A percentile compares a stretch with the other conserved stretches of the same genome.
Conservation (phyloP, 495 filamentous ascomycete species). For the Staphylotrichum tortipilum region DNA sequence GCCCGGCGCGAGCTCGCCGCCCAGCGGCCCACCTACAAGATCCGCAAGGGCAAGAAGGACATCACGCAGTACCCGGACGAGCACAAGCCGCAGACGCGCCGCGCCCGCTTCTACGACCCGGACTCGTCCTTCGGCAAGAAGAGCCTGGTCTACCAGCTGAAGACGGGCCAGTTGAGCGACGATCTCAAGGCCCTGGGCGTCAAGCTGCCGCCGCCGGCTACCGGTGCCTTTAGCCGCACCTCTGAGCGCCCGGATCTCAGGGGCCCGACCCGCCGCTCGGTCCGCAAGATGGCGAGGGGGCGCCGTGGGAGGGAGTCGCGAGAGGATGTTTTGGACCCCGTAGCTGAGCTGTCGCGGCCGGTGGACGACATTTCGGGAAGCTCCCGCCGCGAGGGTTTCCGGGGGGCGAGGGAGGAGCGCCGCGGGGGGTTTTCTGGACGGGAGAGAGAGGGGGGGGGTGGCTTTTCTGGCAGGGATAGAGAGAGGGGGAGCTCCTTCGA, state of each 20-base stretch:
- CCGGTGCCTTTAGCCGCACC: slow-evolving; percentile 7
- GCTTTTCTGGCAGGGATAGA: no score
- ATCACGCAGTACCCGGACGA: slow-evolving; percentile 28
- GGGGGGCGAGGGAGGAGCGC: no score
- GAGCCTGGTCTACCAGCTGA: slow-evolving; percentile 37
- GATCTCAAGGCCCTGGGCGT: slow-evolving; percentile 11
- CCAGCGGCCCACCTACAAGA: slow-evolving; percentile 24
- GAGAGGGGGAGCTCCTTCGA: neutral
- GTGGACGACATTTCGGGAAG: no score
- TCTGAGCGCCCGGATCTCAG: neutral
- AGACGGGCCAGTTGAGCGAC: slow-evolving; percentile 19
- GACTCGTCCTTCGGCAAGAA: slow-evolving; percentile 35
- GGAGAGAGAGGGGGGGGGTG: no score
- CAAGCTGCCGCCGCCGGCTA: no score
- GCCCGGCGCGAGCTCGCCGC: slow-evolving; percentile 12
- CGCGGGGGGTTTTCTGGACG: no score
- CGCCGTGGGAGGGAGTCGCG: neutral
- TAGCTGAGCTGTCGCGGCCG: slow-evolving; percentile 1
- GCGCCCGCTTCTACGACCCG: slow-evolving; percentile 36
- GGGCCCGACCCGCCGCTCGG: neutral
- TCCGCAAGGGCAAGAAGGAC: slow-evolving; percentile 40
- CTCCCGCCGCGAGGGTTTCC: no score
- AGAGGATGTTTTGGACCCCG: neutral
- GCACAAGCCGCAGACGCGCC: slow-evolving; percentile 27
- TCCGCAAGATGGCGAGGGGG: neutral